Percentiles rank a stretch among this genome's conserved stretches.
These are phyloP conservation scores for Warburgia ugandensis DNA, from an alignment of 164 flowering plant genomes.

Conservation along the genomic window DNA sequence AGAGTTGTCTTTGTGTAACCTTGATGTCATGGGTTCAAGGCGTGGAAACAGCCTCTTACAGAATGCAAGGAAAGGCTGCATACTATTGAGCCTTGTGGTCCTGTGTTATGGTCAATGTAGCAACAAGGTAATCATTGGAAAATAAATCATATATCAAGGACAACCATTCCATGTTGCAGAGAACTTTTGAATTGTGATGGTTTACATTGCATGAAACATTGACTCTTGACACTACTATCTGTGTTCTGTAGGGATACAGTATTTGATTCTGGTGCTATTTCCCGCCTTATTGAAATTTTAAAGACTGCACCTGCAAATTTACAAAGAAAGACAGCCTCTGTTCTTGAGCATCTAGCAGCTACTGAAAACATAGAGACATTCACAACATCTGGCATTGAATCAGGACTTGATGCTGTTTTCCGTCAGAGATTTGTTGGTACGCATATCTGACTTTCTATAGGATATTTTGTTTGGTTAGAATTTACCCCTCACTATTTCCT, in stretches of 20 bases:
- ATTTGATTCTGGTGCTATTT: constrained; percentile 34
- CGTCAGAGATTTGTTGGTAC: constrained; percentile 22
- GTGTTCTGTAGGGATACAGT: constrained; percentile 27
- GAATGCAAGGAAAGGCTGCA: too few species aligned
- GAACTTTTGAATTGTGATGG: neutral
- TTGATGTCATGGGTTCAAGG: too few species aligned
- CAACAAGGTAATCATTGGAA: too few species aligned
- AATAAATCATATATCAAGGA: too few species aligned
- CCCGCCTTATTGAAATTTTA: constrained; percentile 49
- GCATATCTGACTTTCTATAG: neutral
- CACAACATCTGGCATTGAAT: constrained; percentile 38
- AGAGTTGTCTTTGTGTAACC: too few species aligned
- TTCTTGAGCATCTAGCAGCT: constrained; percentile 49
- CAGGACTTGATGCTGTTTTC: constrained; percentile 49
- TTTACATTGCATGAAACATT: neutral
- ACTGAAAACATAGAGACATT: constrained; percentile 34
- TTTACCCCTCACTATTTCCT: too few species aligned
- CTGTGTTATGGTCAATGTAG: too few species aligned
- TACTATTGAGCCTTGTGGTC: too few species aligned
- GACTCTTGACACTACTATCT: neutral
- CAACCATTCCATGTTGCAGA: too few species aligned
- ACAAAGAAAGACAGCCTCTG: constrained; percentile 65
- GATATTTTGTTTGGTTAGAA: too few species aligned
- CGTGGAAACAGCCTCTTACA: too few species aligned
- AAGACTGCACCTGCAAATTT: constrained; percentile 45